Evolutionary conservation across 768 basidiomycete genomes (phyloP).

Genomic region (Tremella yokohamensis): DNA sequence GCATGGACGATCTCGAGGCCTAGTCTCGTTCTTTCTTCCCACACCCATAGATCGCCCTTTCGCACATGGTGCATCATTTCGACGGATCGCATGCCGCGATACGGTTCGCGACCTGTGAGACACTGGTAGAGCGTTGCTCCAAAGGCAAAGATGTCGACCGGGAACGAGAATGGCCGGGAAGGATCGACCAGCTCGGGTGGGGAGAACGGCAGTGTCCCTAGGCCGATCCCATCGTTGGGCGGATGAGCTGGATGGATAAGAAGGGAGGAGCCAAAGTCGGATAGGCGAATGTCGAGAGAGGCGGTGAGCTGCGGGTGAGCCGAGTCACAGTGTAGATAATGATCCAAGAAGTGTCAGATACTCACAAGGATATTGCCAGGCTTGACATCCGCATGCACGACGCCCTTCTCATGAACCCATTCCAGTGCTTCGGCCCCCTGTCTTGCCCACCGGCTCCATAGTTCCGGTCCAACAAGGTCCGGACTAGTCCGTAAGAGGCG

Average conservation of each 20-base stretch:
- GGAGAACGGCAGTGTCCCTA: slow-evolving; percentile 54
- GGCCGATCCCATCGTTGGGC: slow-evolving; percentile 51
- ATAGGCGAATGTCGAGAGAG: slow-evolving; percentile 49
- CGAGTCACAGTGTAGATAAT: not conserved
- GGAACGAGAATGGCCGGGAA: slow-evolving; percentile 50
- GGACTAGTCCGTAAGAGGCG: slow-evolving; percentile 41
- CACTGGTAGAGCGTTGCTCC: slow-evolving; percentile 53
- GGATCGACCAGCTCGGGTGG: slow-evolving; percentile 53
- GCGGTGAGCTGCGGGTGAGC: slow-evolving; percentile 33
- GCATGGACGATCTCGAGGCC: slow-evolving; percentile 19
- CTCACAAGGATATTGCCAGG: slow-evolving; percentile 51
- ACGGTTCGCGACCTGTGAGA: slow-evolving; percentile 53
- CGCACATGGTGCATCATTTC: slow-evolving; percentile 53
- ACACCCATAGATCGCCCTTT: slow-evolving; percentile 52
- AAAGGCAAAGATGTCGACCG: slow-evolving; percentile 54
- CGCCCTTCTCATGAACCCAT: slow-evolving; percentile 50
- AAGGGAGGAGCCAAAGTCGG: slow-evolving; percentile 54
- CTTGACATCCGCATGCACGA: slow-evolving; percentile 55
- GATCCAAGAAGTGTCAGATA: slow-evolving; percentile 6
- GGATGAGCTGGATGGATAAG: slow-evolving; percentile 44
- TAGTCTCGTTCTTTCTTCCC: slow-evolving; percentile 47
- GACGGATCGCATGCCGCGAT: slow-evolving; percentile 43
- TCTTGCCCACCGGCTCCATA: slow-evolving; percentile 50
- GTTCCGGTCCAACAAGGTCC: slow-evolving; percentile 28
- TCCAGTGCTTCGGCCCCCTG: slow-evolving; percentile 47